A percentile compares a stretch with the other conserved stretches of the same genome.
Conservation (phyloP, 495 filamentous ascomycete genomes). For the Xylaria intraflava region DNA sequence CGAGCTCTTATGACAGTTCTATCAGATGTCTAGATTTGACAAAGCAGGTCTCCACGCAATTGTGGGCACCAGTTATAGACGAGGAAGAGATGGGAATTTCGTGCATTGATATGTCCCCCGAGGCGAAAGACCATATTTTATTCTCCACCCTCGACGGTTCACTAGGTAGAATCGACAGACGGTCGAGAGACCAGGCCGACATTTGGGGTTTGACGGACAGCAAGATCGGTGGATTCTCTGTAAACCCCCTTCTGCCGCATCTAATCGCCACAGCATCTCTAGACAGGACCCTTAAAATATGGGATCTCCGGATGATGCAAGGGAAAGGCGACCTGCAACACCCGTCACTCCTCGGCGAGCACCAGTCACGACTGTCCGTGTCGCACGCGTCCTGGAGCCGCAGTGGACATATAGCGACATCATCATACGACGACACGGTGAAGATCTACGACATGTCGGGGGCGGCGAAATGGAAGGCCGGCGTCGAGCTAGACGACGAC, state of each 20-base stretch:
- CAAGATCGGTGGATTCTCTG: slow-evolving; percentile 90
- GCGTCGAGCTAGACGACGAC: slow-evolving; percentile 50
- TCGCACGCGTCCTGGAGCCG: slow-evolving; percentile 84
- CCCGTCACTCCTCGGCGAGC: slow-evolving; percentile 70
- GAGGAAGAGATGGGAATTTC: slow-evolving; percentile 71
- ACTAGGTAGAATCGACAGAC: slow-evolving; percentile 73
- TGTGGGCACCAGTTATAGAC: slow-evolving; percentile 65
- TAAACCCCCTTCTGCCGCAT: slow-evolving; percentile 71
- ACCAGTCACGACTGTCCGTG: slow-evolving; percentile 75
- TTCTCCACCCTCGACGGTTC: slow-evolving; percentile 81
- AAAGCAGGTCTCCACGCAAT: slow-evolving; percentile 67
- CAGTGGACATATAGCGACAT: slow-evolving; percentile 77
- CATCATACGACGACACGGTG: slow-evolving; percentile 89
- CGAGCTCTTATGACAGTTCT: slow-evolving; percentile 89
- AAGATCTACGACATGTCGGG: slow-evolving; percentile 78
- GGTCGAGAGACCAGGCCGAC: slow-evolving; percentile 52
- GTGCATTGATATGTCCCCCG: slow-evolving; percentile 65
- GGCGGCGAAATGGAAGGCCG: slow-evolving; percentile 57
- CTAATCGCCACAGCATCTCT: slow-evolving; percentile 86
- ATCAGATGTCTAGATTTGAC: slow-evolving; percentile 82
- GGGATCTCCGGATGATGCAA: slow-evolving; percentile 81
- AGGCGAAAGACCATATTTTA: slow-evolving; percentile 67
- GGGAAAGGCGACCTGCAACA: slow-evolving; percentile 42
- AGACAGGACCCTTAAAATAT: slow-evolving; percentile 82
- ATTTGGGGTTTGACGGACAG: slow-evolving; percentile 77